Percentiles rank a stretch among this genome's conserved stretches.
Evolutionary conservation across 2,329 filamentous ascomycete species (phyloP).

Genomic region (Colletotrichum sp.): DNA sequence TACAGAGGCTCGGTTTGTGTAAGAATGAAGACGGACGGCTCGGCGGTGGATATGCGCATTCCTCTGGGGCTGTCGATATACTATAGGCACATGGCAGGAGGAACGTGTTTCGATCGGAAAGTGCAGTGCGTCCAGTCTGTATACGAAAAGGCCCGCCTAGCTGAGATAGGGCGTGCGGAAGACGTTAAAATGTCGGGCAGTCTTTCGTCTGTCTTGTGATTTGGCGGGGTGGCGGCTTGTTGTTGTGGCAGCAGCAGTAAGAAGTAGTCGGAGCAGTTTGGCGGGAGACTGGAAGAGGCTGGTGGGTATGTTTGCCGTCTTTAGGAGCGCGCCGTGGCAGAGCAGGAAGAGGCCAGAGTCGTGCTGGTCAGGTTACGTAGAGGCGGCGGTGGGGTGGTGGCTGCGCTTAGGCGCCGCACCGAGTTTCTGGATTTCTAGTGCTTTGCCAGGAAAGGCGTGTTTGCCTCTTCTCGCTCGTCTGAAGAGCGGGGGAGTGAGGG

Average conservation of each 20-base stretch:
- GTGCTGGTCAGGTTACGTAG: slow-evolving; percentile 8
- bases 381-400: slow-evolving; percentile 20
- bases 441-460: slow-evolving; percentile 1
- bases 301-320: slow-evolving; percentile 15
- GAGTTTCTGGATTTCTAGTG: slow-evolving; percentile 18
- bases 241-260: not conserved
- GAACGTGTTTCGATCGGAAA: slow-evolving; percentile 2
- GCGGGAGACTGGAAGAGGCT: slow-evolving; percentile 13
- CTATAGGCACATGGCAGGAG: slow-evolving; percentile 12
- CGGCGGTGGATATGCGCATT: slow-evolving; percentile 13
- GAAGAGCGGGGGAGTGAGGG: slow-evolving; percentile 8
- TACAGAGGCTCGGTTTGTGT: not conserved
- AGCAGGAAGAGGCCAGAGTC: slow-evolving; percentile 4
- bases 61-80: slow-evolving; percentile 17
- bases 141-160: not conserved
- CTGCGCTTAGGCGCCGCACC: slow-evolving; percentile 21
- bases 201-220: slow-evolving; percentile 19
- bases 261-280: not conserved
- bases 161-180: not conserved
- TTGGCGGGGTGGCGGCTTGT: slow-evolving; percentile 17
- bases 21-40: slow-evolving; percentile 14
- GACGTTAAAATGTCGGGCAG: not conserved
- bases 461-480: slow-evolving; percentile 1
- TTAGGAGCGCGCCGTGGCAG: slow-evolving; percentile 19
- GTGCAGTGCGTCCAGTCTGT: not conserved